These are phyloP conservation scores for Leishmania braziliensis DNA, from an alignment of 208 protist species.

Conservation along the genomic window DNA sequence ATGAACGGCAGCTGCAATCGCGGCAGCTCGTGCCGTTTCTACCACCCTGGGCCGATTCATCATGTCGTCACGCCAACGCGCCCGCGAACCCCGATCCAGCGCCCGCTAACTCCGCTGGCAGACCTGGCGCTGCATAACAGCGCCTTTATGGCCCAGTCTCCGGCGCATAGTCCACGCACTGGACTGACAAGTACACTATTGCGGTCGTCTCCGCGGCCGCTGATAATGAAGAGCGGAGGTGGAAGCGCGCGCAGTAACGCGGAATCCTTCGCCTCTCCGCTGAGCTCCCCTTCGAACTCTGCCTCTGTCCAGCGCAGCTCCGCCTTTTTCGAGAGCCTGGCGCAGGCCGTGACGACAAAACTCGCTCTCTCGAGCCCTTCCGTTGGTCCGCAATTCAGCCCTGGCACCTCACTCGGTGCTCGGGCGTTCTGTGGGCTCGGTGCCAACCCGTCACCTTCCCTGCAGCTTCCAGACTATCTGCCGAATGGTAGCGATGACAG, in stretches of 20 bases:
- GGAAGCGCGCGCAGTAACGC: slow-evolving; percentile 12
- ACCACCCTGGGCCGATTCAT: slow-evolving; percentile 48
- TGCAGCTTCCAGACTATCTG: slow-evolving; percentile 14
- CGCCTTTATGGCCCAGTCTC: slow-evolving; percentile 17
- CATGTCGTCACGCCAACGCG: slow-evolving; percentile 38
- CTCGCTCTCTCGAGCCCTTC: slow-evolving; percentile 16
- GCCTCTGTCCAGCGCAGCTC: slow-evolving; percentile 1
- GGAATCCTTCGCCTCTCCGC: slow-evolving; percentile 14
- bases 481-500: not conserved
- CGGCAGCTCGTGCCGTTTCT: slow-evolving; percentile 61
- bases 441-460: not conserved
- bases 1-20: slow-evolving; percentile 63
- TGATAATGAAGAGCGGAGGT: not conserved
- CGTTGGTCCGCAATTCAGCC: not conserved
- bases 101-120: slow-evolving; percentile 47
- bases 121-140: slow-evolving; percentile 34
- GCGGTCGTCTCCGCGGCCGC: not conserved
- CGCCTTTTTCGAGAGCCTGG: not conserved
- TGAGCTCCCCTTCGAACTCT: slow-evolving; percentile 8
- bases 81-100: slow-evolving; percentile 32
- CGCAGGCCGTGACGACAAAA: not conserved
- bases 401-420: not conserved
- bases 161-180: slow-evolving; percentile 11
- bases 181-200: not conserved
- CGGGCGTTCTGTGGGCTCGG: no score